phyloP scores from a whole-genome alignment of 106 monocot genomes.

The Dioscorea alata region DNA sequence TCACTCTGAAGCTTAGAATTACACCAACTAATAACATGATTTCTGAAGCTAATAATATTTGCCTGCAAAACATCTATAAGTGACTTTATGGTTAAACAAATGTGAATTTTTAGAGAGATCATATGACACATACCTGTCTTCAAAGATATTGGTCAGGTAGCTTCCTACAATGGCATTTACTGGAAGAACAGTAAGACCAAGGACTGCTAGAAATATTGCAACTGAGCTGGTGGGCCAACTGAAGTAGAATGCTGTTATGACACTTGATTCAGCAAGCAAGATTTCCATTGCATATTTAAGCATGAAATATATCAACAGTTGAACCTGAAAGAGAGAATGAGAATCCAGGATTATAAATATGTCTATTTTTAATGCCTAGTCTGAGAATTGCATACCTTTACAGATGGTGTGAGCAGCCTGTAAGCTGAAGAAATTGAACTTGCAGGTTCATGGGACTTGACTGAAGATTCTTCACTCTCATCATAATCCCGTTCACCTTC shows the following conservation, averaged over 20 bases:
- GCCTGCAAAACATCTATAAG: constrained; percentile 25
- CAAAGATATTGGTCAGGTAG: constrained; percentile 39
- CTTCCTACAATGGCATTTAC: constrained; percentile 46
- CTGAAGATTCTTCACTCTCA: constrained; percentile 30
- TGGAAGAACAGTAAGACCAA: constrained; percentile 50
- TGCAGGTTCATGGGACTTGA: constrained; percentile 22
- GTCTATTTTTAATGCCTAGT: not conserved
- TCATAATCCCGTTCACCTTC: constrained; percentile 24
- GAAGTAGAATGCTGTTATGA: constrained; percentile 39
- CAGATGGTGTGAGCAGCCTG: constrained; percentile 45
- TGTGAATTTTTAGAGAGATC: too few relatives aligned
- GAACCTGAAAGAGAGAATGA: constrained; percentile 17
- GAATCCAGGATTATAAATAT: not conserved
- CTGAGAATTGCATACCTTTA: constrained; percentile 21
- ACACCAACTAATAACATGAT: constrained; percentile 71
- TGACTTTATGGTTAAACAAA: too few relatives aligned
- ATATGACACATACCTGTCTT: constrained; percentile 31
- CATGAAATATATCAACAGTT: constrained; percentile 51
- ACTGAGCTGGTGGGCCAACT: constrained; percentile 40
- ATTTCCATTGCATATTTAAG: constrained; percentile 56
- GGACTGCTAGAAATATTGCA: constrained; percentile 37
- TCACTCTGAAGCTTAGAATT: constrained; percentile 68
- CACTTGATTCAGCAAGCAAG: constrained; percentile 45
- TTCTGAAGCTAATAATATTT: constrained; percentile 81
- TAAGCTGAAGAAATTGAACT: constrained; percentile 43